Base-by-base conservation (phyloP, 495 filamentous ascomycete species). In the Neurospora intermedia region DNA sequence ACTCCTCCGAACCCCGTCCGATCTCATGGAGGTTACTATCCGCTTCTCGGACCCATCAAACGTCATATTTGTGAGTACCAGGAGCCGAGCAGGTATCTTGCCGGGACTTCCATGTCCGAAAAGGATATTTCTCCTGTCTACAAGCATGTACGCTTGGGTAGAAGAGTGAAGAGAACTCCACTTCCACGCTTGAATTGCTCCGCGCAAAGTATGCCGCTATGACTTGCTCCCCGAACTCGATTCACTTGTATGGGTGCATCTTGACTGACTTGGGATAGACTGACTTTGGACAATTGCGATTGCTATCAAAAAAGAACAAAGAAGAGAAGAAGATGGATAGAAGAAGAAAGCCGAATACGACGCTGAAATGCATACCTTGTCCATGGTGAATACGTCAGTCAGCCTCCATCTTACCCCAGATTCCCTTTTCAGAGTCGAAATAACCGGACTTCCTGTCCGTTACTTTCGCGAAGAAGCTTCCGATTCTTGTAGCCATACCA, bases 401-500 rank as follows among this genome's bases (percentile, higher is more conserved):
- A 5, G 20, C 23, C 23, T 59, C 23, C 48, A 59, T 31, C 5
- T 4, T 59, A 27, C 3, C 16, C 3, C 23, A 69, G 27, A 41
- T n/a, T 41, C 15, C 18, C 42, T 23, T 18, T 15, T 73, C 40
- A 79, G 69, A 80, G 43, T 71, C 69, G 75, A 31, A 75, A 80
- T 69, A 79, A n/a, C 43, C 78, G 27, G 38, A 76, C 75, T 16
- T 78, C 73, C 69, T 72, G 43, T 48, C 76, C 79, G 7, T 45
- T 59, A 13, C 40, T 70, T 20, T 76, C 77, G 13, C 70, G 73
- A 46, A 82, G 15, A 20, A 85, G 76, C 69, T 77, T 74, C 74
- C 74, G 74, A 59, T 87, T 86, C 73, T 79, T 77, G 54, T 76
- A 69, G 16, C 80, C 81, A 74, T 86, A 87, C 43, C 81, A 82